A percentile compares a stretch with the other conserved stretches of the same genome.
Evolutionary conservation across 495 filamentous ascomycete species (phyloP).

Genomic region (Bombardia bombarda): DNA sequence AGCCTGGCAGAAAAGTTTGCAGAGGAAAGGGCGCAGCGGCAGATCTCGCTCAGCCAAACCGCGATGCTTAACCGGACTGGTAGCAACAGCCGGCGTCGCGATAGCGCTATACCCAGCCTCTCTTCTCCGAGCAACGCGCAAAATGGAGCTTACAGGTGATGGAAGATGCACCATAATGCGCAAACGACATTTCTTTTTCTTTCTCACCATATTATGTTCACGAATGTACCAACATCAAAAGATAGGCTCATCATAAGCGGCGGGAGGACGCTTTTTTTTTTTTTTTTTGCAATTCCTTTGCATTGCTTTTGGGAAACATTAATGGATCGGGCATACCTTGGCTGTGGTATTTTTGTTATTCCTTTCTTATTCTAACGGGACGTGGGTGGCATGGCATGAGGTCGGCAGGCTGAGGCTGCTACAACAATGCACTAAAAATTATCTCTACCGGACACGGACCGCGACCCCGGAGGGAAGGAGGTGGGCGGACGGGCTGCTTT

Average conservation of each 20-base stretch:
- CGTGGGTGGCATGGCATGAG: too few species aligned
- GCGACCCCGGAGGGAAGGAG: too few species aligned
- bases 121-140: slow-evolving; percentile 5
- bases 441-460: too few species aligned
- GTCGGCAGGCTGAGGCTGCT: too few species aligned
- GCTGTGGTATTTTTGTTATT: too few species aligned
- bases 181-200: background rate
- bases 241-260: background rate
- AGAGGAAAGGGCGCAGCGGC: slow-evolving; percentile 35
- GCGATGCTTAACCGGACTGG: slow-evolving; percentile 32
- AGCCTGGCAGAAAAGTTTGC: slow-evolving; percentile 26
- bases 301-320: background rate
- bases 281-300: background rate
- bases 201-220: background rate
- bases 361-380: too few species aligned
- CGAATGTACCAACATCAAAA: background rate
- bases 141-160: slow-evolving; percentile 18
- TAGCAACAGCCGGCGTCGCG: slow-evolving; percentile 35
- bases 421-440: too few species aligned
- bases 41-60: slow-evolving; percentile 31
- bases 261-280: background rate
- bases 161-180: background rate
- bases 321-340: too few species aligned
- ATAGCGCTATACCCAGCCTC: slow-evolving; percentile 25
- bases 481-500: too few species aligned